phyloP scores from a whole-genome alignment of 2,329 filamentous ascomycete genomes.

The Proliferodiscus dingleyae region DNA sequence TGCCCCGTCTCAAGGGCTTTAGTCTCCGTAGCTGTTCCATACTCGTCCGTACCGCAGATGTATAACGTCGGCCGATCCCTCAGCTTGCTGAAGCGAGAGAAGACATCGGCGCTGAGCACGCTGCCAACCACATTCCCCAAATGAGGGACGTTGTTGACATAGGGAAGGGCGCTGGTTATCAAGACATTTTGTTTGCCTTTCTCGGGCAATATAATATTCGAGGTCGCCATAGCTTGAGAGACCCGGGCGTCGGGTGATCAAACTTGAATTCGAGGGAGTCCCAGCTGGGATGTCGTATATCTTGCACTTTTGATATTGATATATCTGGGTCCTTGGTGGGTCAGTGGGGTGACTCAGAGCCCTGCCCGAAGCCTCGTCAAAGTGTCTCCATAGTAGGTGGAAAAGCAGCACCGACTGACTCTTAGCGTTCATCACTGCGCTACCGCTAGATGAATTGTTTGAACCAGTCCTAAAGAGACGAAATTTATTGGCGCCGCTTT shows the following conservation, averaged over 20 bases:
- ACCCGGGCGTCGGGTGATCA: no score
- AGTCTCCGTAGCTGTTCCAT: conserved; percentile 92
- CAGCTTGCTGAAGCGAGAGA: conserved; percentile 73
- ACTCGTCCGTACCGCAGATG: conserved; percentile 88
- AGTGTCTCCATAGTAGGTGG: no score
- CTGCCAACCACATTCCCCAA: conserved; percentile 85
- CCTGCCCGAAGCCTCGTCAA: no score
- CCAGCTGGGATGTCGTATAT: background rate
- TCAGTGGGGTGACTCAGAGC: background rate
- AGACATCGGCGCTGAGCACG: conserved; percentile 86
- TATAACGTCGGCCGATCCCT: conserved; percentile 76
- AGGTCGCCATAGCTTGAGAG: conserved; percentile 25
- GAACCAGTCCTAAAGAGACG: no score
- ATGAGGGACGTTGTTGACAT: conserved; percentile 76
- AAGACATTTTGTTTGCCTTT: conserved; percentile 80
- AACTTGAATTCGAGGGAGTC: background rate
- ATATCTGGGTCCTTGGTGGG: no score
- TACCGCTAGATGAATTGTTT: no score
- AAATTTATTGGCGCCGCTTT: no score
- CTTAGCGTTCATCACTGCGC: no score
- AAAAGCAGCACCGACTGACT: no score
- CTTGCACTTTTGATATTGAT: background rate
- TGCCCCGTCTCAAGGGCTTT: conserved; percentile 87
- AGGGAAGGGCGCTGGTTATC: conserved; percentile 86
- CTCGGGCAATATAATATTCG: conserved; percentile 53